Evolutionary conservation across 257 asterid species (phyloP).

Genomic region (Cinchona pubescens): DNA sequence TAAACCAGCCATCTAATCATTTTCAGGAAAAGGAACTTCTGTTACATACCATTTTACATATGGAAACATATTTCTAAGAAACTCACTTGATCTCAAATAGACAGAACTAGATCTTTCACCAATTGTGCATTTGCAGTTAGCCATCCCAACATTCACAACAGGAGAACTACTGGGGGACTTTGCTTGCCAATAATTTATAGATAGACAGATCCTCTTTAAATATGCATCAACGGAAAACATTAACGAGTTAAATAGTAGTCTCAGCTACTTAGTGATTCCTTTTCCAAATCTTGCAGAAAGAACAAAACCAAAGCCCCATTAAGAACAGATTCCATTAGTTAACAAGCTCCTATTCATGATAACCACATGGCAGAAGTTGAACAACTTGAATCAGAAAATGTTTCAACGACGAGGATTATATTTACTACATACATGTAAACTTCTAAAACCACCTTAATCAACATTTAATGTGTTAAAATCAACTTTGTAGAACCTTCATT

Average conservation of each 20-base stretch:
- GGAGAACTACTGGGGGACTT: no score
- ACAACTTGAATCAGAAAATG: not conserved
- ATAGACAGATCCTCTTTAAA: not conserved
- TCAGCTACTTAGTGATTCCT: not conserved
- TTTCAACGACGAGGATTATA: not conserved
- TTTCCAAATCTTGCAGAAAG: not conserved
- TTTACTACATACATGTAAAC: not conserved
- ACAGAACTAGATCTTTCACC: not conserved
- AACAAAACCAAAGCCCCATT: not conserved
- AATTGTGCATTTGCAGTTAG: not conserved
- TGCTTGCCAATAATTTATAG: not conserved
- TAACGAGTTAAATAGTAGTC: not conserved
- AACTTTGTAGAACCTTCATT: not conserved
- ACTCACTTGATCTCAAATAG: not conserved
- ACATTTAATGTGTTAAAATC: not conserved
- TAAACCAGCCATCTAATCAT: not conserved
- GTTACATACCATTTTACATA: not conserved
- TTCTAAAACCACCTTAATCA: not conserved
- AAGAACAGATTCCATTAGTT: not conserved
- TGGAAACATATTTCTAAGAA: not conserved
- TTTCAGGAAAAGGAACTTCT: not conserved
- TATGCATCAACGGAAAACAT: not conserved
- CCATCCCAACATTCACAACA: not conserved
- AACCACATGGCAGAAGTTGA: not conserved
- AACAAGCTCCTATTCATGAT: not conserved